Base-by-base conservation (phyloP, 345 rosid genomes). In the Lagerstroemia speciosa region DNA sequence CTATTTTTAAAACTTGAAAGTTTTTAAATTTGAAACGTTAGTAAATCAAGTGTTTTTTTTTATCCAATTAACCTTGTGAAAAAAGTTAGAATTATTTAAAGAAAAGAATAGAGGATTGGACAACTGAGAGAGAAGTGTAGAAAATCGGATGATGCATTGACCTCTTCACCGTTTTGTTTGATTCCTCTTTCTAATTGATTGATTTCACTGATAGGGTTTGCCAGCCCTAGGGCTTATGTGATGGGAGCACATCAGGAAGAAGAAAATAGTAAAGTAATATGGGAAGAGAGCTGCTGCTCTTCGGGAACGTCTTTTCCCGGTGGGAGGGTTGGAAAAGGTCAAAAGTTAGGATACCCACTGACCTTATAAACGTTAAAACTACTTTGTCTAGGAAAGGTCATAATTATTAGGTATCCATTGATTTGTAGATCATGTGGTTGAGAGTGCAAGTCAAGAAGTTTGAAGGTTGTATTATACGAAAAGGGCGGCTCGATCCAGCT, bases 241-340 rank as follows among this genome's bases (percentile, higher is more conserved):
- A 31, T 48, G 52, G n/a, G 65, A 16, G 29, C 19, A 37, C 22
- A 36, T 2, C 31, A 36, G 36, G 57, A 41, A n/a, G n/a, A n/a
- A n/a, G n/a, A n/a, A n/a, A n/a, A n/a, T n/a, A n/a, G n/a, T n/a
- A n/a, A n/a, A n/a, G n/a, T n/a, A n/a, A 10, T 32, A 12, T 12
- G 36, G 31, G 41, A 34, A 33, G 62, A n/a, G 33, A 29, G 32
- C 48, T 55, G 24, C 65, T 55, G 29, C 53, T 52, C 26, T 4
- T 36, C 7, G 38, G 65, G 74, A 72, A 72, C 55, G 74, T 72
- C 74, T n/a, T 72, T 72, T 65, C 64, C 20, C 53, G 55, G 36
- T 68, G 46, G 27, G 74, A 26, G 63, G 64, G 0, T 11, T 19
- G 27, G 2, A 12, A 27, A 65, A 72, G 69, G 74, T 52, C 69